These are phyloP conservation scores for Beauveria bassiana DNA, from an alignment of 2,329 filamentous ascomycete genomes.

Conservation along the genomic window DNA sequence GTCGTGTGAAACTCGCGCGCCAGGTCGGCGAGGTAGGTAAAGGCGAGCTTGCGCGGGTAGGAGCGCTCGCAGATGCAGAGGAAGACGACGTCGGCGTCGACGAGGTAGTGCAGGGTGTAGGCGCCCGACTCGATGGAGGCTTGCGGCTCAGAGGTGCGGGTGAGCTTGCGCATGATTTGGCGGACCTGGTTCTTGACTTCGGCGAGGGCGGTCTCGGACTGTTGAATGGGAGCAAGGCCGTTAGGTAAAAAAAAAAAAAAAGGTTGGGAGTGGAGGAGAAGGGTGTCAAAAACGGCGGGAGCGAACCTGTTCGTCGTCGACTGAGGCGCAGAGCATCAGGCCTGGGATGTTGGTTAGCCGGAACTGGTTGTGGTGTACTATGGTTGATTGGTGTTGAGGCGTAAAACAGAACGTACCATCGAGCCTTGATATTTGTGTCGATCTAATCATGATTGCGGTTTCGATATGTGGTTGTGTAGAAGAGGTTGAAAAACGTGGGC, in stretches of 20 bases:
- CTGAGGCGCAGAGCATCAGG: conserved; percentile 88
- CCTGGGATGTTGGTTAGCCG: conserved; percentile 43
- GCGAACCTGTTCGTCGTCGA: conserved; percentile 75
- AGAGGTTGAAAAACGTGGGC: neutral
- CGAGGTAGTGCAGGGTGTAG: conserved; percentile 86
- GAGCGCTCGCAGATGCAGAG: conserved; percentile 87
- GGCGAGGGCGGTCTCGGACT: conserved; percentile 63
- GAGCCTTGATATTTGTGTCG: conserved; percentile 88
- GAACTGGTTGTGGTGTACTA: neutral
- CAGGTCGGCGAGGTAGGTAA: conserved; percentile 94
- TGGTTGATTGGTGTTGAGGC: neutral
- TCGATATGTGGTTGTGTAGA: neutral
- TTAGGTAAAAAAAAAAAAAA: neutral
- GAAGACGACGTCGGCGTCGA: conserved; percentile 78
- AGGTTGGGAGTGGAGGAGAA: too few species aligned
- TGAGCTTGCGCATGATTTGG: conserved; percentile 80
- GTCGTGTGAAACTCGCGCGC: conserved; percentile 83
- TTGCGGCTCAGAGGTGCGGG: conserved; percentile 80
- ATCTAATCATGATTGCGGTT: conserved; percentile 62
- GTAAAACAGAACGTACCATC: conserved; percentile 54
- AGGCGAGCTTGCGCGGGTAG: conserved; percentile 96
- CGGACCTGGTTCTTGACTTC: conserved; percentile 90
- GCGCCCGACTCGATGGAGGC: conserved; percentile 80
- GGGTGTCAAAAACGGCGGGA: neutral
- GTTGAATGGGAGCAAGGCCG: neutral